These are phyloP conservation scores for Fusarium sp. DNA, from an alignment of 2,329 filamentous ascomycete species.

Conservation along the genomic window DNA sequence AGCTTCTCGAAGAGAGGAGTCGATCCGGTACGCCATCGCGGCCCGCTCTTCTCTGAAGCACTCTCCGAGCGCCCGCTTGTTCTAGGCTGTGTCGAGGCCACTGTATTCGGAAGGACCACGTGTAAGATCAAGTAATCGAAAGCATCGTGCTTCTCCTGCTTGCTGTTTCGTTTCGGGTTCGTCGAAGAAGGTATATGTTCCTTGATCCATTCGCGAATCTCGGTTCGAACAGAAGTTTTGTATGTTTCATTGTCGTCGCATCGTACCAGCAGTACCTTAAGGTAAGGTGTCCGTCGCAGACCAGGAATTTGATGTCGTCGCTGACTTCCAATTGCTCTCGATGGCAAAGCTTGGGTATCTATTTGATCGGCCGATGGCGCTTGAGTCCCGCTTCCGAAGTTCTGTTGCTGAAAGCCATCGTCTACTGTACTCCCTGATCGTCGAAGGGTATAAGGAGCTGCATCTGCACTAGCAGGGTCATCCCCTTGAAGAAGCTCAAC, in stretches of 20 bases:
- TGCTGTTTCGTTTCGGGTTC: conserved; percentile 67
- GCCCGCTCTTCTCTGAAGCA: conserved; percentile 74
- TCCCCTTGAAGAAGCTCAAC: conserved; percentile 82
- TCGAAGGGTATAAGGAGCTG: conserved; percentile 48
- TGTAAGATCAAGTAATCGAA: conserved; percentile 96
- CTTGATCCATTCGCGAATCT: conserved; percentile 93
- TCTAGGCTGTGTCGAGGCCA: conserved; percentile 81
- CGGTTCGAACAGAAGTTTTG: conserved; percentile 80
- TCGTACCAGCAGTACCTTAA: conserved; percentile 88
- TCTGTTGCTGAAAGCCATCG: conserved; percentile 72
- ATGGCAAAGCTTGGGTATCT: conserved; percentile 51
- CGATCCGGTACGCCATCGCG: conserved; percentile 82
- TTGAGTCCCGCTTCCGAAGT: conserved; percentile 56
- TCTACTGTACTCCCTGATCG: conserved; percentile 56
- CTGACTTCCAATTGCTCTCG: conserved; percentile 50
- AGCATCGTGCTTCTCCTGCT: conserved; percentile 93
- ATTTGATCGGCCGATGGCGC: conserved; percentile 54
- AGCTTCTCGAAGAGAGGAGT: conserved; percentile 91
- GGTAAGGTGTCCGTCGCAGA: conserved; percentile 89
- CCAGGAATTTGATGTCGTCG: conserved; percentile 96
- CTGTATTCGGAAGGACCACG: conserved; percentile 88
- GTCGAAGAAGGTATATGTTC: conserved; percentile 71
- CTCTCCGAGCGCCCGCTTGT: conserved; percentile 67
- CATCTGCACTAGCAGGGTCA: conserved; percentile 56
- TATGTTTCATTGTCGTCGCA: conserved; percentile 98